A percentile compares a stretch with the other conserved stretches of the same genome.
Evolutionary conservation across 257 asterid species (phyloP).

Genomic region (Prunella vulgaris): DNA sequence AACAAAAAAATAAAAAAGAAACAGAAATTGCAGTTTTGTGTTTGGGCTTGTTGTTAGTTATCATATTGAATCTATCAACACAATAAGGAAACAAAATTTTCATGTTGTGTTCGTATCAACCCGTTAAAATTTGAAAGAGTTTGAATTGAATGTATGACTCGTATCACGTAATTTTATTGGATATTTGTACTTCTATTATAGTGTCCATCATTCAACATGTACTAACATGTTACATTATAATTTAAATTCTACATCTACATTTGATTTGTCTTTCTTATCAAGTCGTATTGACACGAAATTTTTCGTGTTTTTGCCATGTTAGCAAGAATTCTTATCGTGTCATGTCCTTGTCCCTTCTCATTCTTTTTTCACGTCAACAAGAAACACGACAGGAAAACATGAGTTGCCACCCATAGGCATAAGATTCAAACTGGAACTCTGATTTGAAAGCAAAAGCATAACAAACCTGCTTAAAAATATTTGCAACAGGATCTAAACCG

Average conservation of each 20-base stretch:
- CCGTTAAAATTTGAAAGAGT: not conserved
- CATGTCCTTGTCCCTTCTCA: not conserved
- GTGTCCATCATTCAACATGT: not conserved
- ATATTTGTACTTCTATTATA: too few species aligned
- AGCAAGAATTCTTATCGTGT: not conserved
- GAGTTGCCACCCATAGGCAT: not conserved
- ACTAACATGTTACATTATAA: too few species aligned
- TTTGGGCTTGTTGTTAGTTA: not conserved
- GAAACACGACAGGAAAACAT: not conserved
- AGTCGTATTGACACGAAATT: not conserved
- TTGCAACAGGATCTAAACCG: slow-evolving; percentile 88
- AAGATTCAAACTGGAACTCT: not conserved
- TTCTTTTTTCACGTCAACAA: not conserved
- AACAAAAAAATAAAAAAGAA: too few species aligned
- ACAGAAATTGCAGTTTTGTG: too few species aligned
- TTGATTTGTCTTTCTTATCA: not conserved
- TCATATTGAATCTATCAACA: not conserved
- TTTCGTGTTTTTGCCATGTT: not conserved
- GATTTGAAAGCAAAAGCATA: not conserved
- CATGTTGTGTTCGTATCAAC: not conserved
- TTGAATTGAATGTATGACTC: not conserved
- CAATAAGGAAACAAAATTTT: not conserved
- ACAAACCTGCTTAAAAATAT: slow-evolving; percentile 68
- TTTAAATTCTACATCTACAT: not conserved
- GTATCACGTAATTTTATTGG: not conserved